A percentile compares a stretch with the other conserved stretches of the same genome.
Evolutionary conservation across 192 early-diverging fungal species (phyloP).

Genomic region (Entomortierella beljakovae): DNA sequence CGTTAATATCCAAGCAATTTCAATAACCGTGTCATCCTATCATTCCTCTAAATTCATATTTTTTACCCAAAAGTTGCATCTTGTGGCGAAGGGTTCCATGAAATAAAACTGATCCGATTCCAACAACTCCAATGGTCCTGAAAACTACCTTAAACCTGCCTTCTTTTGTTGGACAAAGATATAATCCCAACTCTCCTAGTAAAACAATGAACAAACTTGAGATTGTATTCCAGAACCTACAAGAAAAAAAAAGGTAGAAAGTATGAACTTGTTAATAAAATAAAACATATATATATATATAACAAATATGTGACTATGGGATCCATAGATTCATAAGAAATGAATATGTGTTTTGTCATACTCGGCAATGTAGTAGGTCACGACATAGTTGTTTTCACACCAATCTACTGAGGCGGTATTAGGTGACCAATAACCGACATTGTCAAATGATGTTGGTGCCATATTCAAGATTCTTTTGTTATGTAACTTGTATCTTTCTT

Average conservation of each 20-base stretch:
- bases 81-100: constrained; percentile 80
- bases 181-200: constrained; percentile 66
- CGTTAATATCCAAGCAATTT: not conserved
- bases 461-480: constrained; percentile 1
- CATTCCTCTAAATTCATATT: not conserved
- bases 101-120: constrained; percentile 80
- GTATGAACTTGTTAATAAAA: not conserved
- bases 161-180: constrained; percentile 58
- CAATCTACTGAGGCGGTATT: constrained; percentile 54
- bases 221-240: constrained; percentile 67
- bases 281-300: not conserved
- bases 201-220: constrained; percentile 74
- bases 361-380: constrained; percentile 67
- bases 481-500: not conserved
- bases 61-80: constrained; percentile 74
- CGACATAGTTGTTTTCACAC: constrained; percentile 64
- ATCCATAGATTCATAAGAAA: too few relatives aligned
- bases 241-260: not conserved
- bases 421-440: constrained; percentile 52
- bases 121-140: constrained; percentile 72
- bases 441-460: constrained; percentile 49
- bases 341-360: constrained; percentile 13
- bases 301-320: too few relatives aligned
- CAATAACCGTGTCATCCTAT: too few relatives aligned
- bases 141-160: constrained; percentile 64